Conservation (phyloP, 1,284 basidiomycete species). For the Peniophora sp. region DNA sequence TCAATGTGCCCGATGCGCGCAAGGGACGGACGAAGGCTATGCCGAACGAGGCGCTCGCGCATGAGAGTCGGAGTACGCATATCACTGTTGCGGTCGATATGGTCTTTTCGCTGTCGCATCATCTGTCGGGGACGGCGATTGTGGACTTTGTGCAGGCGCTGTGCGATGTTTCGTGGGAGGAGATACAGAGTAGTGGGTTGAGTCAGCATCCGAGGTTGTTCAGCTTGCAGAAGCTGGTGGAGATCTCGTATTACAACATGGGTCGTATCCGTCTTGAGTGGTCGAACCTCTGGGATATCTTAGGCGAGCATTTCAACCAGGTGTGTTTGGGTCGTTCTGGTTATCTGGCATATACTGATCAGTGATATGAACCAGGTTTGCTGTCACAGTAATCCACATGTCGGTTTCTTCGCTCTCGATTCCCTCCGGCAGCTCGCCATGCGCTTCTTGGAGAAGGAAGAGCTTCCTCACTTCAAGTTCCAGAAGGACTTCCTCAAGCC, state of each 20-base stretch:
- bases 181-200: constrained; percentile 94
- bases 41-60: constrained; percentile 90
- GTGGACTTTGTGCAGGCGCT: constrained; percentile 97
- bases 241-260: constrained; percentile 99
- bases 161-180: constrained; percentile 98
- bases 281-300: constrained; percentile 96
- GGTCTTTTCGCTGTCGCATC: constrained; percentile 96
- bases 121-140: constrained; percentile 92
- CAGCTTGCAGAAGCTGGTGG: constrained; percentile 97
- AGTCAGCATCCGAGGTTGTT: constrained; percentile 93
- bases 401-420: constrained; percentile 96
- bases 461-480: constrained; percentile 97
- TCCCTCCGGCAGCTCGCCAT: constrained; percentile 97
- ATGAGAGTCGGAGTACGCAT: constrained; percentile 94
- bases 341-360: neutral
- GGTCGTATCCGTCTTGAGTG: constrained; percentile 96
- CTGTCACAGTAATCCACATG: constrained; percentile 96
- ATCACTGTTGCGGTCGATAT: constrained; percentile 99
- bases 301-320: constrained; percentile 99
- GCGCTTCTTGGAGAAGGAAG: constrained; percentile 99
- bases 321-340: constrained; percentile 31
- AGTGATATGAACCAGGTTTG: constrained; percentile 60
- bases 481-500: constrained; percentile 99
- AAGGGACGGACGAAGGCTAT: constrained; percentile 42
- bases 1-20: constrained; percentile 78